These are phyloP conservation scores for Emydomyces testavorans DNA, from an alignment of 2,329 filamentous ascomycete species.

Conservation along the genomic window DNA sequence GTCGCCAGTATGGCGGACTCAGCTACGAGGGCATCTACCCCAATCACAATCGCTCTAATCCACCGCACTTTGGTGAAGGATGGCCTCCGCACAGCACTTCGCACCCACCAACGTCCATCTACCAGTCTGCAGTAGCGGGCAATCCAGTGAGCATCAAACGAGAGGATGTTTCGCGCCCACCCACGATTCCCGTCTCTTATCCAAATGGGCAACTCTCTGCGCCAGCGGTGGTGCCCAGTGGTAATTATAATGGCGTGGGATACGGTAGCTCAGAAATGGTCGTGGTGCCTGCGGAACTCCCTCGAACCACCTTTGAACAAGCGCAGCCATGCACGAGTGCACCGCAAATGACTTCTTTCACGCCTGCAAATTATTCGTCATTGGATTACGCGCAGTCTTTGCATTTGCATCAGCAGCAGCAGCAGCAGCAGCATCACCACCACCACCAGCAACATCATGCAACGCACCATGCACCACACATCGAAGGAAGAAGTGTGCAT, in stretches of 20 bases:
- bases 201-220: constrained; percentile 60
- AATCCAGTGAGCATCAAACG: constrained; percentile 47
- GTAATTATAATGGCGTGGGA: constrained; percentile 53
- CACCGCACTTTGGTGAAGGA: constrained; percentile 77
- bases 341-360: constrained; percentile 54
- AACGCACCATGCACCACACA: constrained; percentile 38
- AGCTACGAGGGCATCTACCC: constrained; percentile 69
- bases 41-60: constrained; percentile 50
- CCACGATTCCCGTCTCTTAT: constrained; percentile 59
- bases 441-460: constrained; percentile 22
- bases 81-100: constrained; percentile 55
- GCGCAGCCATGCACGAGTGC: constrained; percentile 52
- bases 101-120: constrained; percentile 52
- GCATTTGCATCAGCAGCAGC: constrained; percentile 37
- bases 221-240: constrained; percentile 57
- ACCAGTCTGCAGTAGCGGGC: constrained; percentile 49
- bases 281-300: constrained; percentile 63
- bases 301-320: constrained; percentile 62
- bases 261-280: constrained; percentile 56
- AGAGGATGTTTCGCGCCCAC: constrained; percentile 40
- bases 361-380: constrained; percentile 62
- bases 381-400: constrained; percentile 62
- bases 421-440: constrained; percentile 42
- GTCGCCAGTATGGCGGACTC: constrained; percentile 67
- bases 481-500: constrained; percentile 57